Base-by-base conservation (phyloP, 345 rosid species). In the Eucalyptus leucophloia region DNA sequence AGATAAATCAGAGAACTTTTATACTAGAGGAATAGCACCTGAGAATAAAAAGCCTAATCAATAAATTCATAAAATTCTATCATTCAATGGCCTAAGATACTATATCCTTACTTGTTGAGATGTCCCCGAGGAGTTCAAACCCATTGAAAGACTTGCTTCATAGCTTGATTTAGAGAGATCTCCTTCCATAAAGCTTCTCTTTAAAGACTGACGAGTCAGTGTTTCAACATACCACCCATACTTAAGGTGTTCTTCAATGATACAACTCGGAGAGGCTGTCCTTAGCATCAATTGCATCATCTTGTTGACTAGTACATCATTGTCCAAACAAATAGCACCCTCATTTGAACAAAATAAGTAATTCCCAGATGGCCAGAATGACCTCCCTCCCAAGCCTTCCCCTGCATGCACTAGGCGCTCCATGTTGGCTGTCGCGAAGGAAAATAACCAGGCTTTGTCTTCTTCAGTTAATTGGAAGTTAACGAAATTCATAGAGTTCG, bases 271-370 rank as follows among this genome's bases (percentile, higher is more conserved):
- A 15, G 92, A 89, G 28, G 91, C 88, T 2, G 87, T 87, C 40
- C 49, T 51, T 32, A 95, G 90, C 91, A 95, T 60, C 89, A 91
- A 88, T 88, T 93, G 88, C 97, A 97, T 92, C 95, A 96, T 91
- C 91, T 77, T 90, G 42, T 92, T 87, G 49, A 97, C 91, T 7
- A 95, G 92, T 17, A 83, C 83, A 4, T 94, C 93, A n/a, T 94
- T 95, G 32, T 97, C 97, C 58, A 97, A 54, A 49, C 99, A 98
- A 26, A 98, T 89, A n/a, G 95, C 98, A n/a, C 99, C 99, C 16
- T 92, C 93, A 60, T 93, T 93, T 18, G 98, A 95, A 81, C 97
- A 95, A 90, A 97, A 95, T 49, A 96, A 88, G 58, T 94, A 95
- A 88, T 91, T 95, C 86, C 99, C 99, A 49, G 93, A 95, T 9